Evolutionary conservation across 2,329 filamentous ascomycete genomes (phyloP).

Genomic region (Knufia fluminis): DNA sequence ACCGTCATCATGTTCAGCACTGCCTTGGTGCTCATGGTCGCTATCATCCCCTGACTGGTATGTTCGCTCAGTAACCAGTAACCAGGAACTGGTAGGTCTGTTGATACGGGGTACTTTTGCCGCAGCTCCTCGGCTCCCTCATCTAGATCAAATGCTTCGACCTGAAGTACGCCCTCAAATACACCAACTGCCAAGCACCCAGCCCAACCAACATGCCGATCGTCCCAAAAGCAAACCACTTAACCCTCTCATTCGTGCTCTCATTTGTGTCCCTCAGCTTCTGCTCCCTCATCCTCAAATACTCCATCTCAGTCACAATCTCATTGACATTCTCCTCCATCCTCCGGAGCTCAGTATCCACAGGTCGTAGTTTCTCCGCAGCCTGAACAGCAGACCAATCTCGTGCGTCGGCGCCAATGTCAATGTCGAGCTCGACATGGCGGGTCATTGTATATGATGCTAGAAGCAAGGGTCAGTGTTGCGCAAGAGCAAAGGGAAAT

Average conservation of each 20-base stretch:
- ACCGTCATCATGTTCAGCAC: neutral
- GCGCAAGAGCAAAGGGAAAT: neutral
- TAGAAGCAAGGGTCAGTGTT: conserved; percentile 10
- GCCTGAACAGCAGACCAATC: conserved; percentile 97
- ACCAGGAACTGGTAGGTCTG: no score
- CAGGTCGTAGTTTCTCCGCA: conserved; percentile 92
- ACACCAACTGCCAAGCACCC: conserved; percentile 95
- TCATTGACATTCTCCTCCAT: conserved; percentile 86
- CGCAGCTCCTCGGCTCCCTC: no score
- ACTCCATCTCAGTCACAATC: conserved; percentile 92
- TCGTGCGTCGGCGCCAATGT: conserved; percentile 93
- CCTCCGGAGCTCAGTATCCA: conserved; percentile 86
- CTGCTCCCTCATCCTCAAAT: conserved; percentile 80
- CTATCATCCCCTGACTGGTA: no score
- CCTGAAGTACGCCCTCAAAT: conserved; percentile 93
- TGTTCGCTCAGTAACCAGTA: no score
- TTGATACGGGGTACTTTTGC: neutral
- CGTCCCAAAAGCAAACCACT: conserved; percentile 94
- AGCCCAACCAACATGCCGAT: conserved; percentile 83
- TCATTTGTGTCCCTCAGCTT: conserved; percentile 97
- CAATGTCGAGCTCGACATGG: conserved; percentile 82
- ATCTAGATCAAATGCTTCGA: conserved; percentile 60
- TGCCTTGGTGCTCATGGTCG: no score
- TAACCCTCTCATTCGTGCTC: conserved; percentile 97
- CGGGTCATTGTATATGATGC: conserved; percentile 40